Evolutionary conservation across 1,284 basidiomycete genomes (phyloP), one percentile per base, ranked within the genome.

Genomic region (Peniophora sp.): DNA sequence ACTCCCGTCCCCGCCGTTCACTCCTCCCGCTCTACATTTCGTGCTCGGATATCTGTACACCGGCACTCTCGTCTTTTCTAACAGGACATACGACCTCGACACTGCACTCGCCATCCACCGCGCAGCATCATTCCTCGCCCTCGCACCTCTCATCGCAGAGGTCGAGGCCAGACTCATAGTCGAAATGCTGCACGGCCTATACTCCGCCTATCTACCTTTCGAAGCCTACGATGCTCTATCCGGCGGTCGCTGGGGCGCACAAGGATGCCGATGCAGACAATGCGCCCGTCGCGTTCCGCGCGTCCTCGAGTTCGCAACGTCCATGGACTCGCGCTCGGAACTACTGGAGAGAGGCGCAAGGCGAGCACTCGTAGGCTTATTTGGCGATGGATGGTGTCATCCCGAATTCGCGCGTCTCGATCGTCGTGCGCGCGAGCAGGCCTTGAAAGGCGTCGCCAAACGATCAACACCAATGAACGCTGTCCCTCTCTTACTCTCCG

Each of bases 31-130:
- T 0, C 73, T 97, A 2, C 93, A 97, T 66, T 98, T 98, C 63
- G 92, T 92, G 23, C 81, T 99, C 24, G 95, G 95, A 14, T 95
- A 87, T 67, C 78, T 95, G 49, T 98, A 98, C 63, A 92, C 93
- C 11, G 96, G 96, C 43, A 95, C 92, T 5, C 84, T 99, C 48
- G 77, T 87, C 45, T 97, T 97, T 64, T 94, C 92, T 2, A 91
- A 97, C 61, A 78, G 96, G 17, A 87, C 89, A 0, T 97, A 93
- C 66, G 94, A 98, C 69, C 81, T 98, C 53, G 77, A 85, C 45
- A 98, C 93, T 14, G 90, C 91, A 0, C 92, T 98, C 64, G 81
- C 89, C 53, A 92, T 98, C 59, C 83, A 94, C 69, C 82, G 85
- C 25, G 84, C 91, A 1, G 86, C 93, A 2, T 73, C 78, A 17